Evolutionary conservation across 257 asterid genomes (phyloP), one percentile per base, ranked within the genome.

Genomic region (Buddleja alternifolia): DNA sequence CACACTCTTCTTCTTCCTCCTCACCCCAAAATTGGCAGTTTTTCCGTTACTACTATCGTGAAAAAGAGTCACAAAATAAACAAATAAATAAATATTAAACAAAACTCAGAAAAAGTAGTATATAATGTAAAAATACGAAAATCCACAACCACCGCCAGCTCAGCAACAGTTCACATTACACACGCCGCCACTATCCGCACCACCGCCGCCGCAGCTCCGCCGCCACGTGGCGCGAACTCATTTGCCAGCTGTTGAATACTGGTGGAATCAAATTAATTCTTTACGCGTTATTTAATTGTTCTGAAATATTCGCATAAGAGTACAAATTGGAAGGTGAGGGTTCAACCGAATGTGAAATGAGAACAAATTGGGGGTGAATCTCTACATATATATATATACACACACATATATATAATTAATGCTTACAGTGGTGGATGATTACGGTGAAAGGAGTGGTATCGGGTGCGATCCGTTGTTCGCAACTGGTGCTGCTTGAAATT

Each of bases 391-490:
- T n/a, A n/a, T n/a, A n/a, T n/a, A n/a, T n/a, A n/a, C n/a, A n/a
- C n/a, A n/a, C n/a, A n/a, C n/a, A n/a, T 47, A 5, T 29, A 5
- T 23, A 51, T 2, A 55, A 11, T 72, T 57, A 69, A 65, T 76
- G 80, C 70, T 12, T 53, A 46, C 53, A 10, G 16, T 32, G 20
- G 70, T 32, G 21, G 68, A n/a, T n/a, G n/a, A n/a, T n/a, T n/a
- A n/a, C 75, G 9, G 48, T 29, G n/a, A 59, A 73, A 50, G 66
- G n/a, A 56, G 80, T 73, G 20, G 83, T 41, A 80, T 82, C 83
- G 40, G 71, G 77, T 74, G 73, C 85, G 53, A 46, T 66, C 62
- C 62, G 67, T 45, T 70, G 61, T 53, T 65, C 65, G 32, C 74
- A 54, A 73, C 48, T 57, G 58, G 60, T 55, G 15, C 53, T 64